Percentiles rank a stretch among this genome's conserved stretches.
phyloP scores from a whole-genome alignment of 352 stramenopile species.

The Pythium periplocum region DNA sequence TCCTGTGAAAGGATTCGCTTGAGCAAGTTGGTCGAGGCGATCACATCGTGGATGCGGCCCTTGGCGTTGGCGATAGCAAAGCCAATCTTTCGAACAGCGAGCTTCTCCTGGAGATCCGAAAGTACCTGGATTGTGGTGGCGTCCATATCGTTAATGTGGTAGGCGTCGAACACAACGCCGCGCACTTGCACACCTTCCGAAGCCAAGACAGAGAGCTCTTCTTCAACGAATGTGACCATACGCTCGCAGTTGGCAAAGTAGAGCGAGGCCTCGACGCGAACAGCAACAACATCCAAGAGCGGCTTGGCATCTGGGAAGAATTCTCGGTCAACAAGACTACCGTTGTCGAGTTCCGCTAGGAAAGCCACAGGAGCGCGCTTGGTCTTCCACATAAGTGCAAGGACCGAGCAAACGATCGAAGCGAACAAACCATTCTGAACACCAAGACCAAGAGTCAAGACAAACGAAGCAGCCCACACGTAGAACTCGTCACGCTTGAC shows the following conservation, averaged over 20 bases:
- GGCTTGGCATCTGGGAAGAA: conserved; percentile 18
- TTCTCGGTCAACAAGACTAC: conserved; percentile 28
- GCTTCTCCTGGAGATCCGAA: conserved; percentile 48
- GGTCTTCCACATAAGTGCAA: conserved; percentile 55
- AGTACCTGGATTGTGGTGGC: conserved; percentile 57
- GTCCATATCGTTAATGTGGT: conserved; percentile 50
- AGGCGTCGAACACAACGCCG: conserved; percentile 41
- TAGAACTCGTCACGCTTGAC: conserved; percentile 53
- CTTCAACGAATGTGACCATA: conserved; percentile 26
- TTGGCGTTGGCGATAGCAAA: conserved; percentile 45
- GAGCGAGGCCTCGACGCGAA: conserved; percentile 49
- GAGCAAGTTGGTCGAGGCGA: conserved; percentile 35
- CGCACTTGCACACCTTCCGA: conserved; percentile 20
- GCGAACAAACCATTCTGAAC: conserved; percentile 42
- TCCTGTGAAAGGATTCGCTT: conserved; percentile 21
- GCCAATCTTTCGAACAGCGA: conserved; percentile 29
- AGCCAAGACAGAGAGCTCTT: conserved; percentile 26
- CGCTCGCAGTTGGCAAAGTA: conserved; percentile 60
- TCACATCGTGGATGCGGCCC: conserved; percentile 25
- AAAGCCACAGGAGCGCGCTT: conserved; percentile 31
- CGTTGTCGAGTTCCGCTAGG: conserved; percentile 33
- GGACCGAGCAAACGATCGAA: conserved; percentile 48
- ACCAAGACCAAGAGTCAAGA: conserved; percentile 40
- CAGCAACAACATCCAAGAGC: conserved; percentile 26
- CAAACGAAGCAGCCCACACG: conserved; percentile 44